Evolutionary conservation across 2,329 filamentous ascomycete species (phyloP).

Genomic region (Sclerotinia trifoliorum): DNA sequence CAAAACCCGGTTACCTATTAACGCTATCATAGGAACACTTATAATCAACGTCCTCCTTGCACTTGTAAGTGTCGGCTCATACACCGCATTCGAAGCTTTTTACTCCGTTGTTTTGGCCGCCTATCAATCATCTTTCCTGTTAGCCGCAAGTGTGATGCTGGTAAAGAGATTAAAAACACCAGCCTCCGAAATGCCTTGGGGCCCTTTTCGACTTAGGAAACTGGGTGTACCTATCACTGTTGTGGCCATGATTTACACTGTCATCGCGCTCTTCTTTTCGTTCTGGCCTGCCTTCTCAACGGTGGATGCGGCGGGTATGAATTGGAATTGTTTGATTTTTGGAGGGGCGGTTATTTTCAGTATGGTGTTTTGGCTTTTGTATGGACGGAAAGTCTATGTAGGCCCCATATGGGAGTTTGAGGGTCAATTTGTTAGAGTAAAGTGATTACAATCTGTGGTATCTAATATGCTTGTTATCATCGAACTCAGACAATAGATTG

Average conservation of each 20-base stretch:
- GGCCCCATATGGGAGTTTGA: constrained; percentile 17
- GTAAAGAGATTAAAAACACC: constrained; percentile 23
- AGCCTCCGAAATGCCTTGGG: constrained; percentile 20
- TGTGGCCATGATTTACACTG: constrained; percentile 16
- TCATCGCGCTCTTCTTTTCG: constrained; percentile 21
- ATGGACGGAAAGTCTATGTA: constrained; percentile 21
- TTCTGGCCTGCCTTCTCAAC: constrained; percentile 19
- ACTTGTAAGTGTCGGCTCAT: constrained; percentile 20
- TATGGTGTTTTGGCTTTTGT: constrained; percentile 19
- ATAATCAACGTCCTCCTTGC: constrained; percentile 19
- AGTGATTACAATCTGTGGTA: background rate
- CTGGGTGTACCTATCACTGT: constrained; percentile 20
- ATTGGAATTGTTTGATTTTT: constrained; percentile 21
- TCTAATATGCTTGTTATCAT: background rate
- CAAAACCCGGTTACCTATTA: constrained; percentile 16
- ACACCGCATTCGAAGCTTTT: constrained; percentile 17
- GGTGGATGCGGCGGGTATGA: constrained; percentile 17
- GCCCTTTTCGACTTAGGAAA: constrained; percentile 18
- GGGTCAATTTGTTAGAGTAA: background rate
- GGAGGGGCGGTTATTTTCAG: constrained; percentile 10
- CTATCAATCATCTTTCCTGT: constrained; percentile 22
- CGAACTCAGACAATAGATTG: background rate
- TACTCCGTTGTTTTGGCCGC: constrained; percentile 20
- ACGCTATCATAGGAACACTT: constrained; percentile 14
- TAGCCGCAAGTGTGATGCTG: constrained; percentile 21